phyloP scores from a whole-genome alignment of 2,329 filamentous ascomycete genomes.

The Allantophomopsis cytisporea region DNA sequence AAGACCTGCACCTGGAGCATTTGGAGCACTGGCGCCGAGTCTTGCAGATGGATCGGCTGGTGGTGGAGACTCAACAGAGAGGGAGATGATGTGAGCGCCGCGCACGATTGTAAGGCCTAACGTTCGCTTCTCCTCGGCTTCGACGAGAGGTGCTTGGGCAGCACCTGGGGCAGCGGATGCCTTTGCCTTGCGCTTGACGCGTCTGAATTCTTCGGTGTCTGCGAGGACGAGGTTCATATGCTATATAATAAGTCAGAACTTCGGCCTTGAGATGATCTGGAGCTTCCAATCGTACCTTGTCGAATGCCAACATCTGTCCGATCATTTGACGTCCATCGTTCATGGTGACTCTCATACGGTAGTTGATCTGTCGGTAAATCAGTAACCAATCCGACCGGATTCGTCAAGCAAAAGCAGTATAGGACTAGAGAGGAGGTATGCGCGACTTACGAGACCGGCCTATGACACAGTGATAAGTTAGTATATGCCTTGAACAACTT shows the following conservation, averaged over 20 bases:
- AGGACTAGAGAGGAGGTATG: slow-evolving; percentile 9
- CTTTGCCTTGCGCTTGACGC: slow-evolving; percentile 78
- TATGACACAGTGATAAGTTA: slow-evolving; percentile 22
- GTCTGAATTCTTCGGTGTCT: slow-evolving; percentile 95
- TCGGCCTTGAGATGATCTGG: background rate
- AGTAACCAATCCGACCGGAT: slow-evolving; percentile 4
- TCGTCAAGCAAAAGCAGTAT: background rate
- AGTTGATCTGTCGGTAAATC: slow-evolving; percentile 67
- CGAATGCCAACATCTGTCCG: slow-evolving; percentile 95
- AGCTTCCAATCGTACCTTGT: slow-evolving; percentile 52
- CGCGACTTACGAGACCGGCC: slow-evolving; percentile 56
- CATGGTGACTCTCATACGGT: slow-evolving; percentile 94
- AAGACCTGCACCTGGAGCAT: slow-evolving; percentile 48
- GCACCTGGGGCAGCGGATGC: slow-evolving; percentile 38
- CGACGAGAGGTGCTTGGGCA: slow-evolving; percentile 55
- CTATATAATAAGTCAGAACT: slow-evolving; percentile 27
- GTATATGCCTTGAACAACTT: too few species aligned
- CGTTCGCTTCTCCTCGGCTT: slow-evolving; percentile 95
- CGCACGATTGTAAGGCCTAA: slow-evolving; percentile 89
- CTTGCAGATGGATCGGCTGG: slow-evolving; percentile 86
- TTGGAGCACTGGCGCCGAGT: slow-evolving; percentile 63
- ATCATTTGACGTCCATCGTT: slow-evolving; percentile 94
- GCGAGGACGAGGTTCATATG: slow-evolving; percentile 99
- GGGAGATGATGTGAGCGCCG: slow-evolving; percentile 85
- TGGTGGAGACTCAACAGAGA: slow-evolving; percentile 90